A percentile compares a stretch with the other conserved stretches of the same genome.
Evolutionary conservation across 805 yeast genomes (phyloP).

Genomic region (Ogataea zsoltii): DNA sequence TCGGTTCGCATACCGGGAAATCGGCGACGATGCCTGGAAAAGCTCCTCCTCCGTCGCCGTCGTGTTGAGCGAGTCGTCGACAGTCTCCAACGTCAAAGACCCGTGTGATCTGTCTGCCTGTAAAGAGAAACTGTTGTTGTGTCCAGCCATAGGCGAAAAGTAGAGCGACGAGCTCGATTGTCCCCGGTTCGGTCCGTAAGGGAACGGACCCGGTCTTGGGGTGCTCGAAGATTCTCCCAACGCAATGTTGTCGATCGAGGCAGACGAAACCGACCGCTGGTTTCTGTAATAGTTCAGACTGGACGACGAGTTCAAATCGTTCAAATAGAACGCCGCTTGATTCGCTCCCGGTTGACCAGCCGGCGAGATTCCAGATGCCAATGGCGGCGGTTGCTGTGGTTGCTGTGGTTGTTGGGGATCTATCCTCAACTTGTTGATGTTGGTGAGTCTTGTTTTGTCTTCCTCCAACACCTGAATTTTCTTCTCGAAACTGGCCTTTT

Average conservation of each 20-base stretch:
- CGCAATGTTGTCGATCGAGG: conserved; percentile 35
- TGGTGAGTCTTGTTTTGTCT: conserved; percentile 26
- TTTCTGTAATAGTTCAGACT: conserved; percentile 20
- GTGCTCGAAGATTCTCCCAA: conserved; percentile 53
- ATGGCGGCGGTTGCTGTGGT: conserved; percentile 1
- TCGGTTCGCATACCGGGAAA: conserved; percentile 10
- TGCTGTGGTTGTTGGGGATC: conserved; percentile 12
- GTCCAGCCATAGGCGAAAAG: conserved; percentile 11
- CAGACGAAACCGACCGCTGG: conserved; percentile 28
- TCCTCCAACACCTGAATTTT: conserved; percentile 30
- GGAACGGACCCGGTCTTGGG: conserved; percentile 32
- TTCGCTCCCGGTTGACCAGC: conserved; percentile 1
- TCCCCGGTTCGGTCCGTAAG: conserved; percentile 7
- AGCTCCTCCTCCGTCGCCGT: conserved; percentile 15
- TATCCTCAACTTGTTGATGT: conserved; percentile 16
- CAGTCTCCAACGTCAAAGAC: conserved; percentile 13
- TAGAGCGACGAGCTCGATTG: conserved; percentile 12
- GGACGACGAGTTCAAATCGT: conserved; percentile 33
- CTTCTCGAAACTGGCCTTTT: conserved; percentile 26
- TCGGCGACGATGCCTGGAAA: conserved; percentile 22
- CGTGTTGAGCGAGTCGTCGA: conserved; percentile 14
- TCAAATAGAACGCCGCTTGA: conserved; percentile 28
- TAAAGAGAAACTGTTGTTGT: background rate
- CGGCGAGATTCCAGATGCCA: conserved; percentile 6
- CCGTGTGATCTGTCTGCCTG: conserved; percentile 9